phyloP scores from a whole-genome alignment of 1,139 yeast species.

The Protomyces pachydermus region DNA sequence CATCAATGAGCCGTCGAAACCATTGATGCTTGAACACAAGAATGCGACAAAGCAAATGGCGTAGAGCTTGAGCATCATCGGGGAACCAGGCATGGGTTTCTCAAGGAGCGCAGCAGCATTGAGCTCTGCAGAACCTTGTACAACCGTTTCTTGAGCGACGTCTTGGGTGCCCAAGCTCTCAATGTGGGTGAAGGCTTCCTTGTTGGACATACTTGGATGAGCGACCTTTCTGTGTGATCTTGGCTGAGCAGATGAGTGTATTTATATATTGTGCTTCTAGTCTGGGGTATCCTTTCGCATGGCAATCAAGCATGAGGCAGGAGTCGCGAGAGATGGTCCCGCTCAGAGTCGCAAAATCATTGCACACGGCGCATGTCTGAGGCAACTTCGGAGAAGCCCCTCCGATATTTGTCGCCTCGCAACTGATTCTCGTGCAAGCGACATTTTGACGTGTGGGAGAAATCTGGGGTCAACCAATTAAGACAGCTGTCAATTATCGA shows the following conservation, averaged over 20 bases:
- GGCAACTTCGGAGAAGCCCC: too few relatives aligned
- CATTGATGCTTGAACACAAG: conserved; percentile 35
- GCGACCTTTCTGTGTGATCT: not conserved
- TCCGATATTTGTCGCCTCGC: too few relatives aligned
- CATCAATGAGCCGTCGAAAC: conserved; percentile 52
- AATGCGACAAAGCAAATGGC: not conserved
- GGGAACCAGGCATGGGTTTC: not conserved
- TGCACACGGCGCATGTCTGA: too few relatives aligned
- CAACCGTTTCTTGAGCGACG: not conserved
- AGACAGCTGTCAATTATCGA: too few relatives aligned
- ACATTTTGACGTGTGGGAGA: too few relatives aligned
- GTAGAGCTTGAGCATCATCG: not conserved
- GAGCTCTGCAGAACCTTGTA: not conserved
- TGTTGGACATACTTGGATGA: not conserved
- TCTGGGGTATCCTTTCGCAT: too few relatives aligned
- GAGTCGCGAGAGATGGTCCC: too few relatives aligned
- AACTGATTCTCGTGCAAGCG: too few relatives aligned
- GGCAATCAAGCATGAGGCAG: too few relatives aligned
- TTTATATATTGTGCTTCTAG: not conserved
- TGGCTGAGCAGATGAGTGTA: not conserved
- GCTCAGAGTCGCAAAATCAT: too few relatives aligned
- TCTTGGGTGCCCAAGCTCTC: not conserved
- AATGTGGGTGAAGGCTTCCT: not conserved
- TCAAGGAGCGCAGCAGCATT: not conserved
- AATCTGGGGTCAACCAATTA: too few relatives aligned